These are phyloP conservation scores for Camellia sinensis DNA, from an alignment of 148 eudicot species.

Conservation along the genomic window DNA sequence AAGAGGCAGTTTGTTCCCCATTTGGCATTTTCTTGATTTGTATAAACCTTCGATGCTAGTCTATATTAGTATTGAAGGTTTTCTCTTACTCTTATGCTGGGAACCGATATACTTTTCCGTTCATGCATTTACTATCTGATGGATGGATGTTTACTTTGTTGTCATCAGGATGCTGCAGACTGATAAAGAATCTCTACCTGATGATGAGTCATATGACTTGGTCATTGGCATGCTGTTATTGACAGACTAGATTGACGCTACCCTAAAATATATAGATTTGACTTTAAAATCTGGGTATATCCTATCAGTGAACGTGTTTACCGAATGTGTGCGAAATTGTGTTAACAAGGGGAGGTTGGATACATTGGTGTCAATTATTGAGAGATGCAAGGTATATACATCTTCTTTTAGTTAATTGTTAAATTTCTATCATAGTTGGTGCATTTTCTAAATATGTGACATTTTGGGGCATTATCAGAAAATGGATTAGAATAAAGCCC, in stretches of 20 bases:
- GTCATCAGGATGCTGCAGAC: slow-evolving; percentile 71
- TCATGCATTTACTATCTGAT: slow-evolving; percentile 12
- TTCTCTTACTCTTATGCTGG: background rate
- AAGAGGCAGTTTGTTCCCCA: no score
- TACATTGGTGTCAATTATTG: slow-evolving; percentile 62
- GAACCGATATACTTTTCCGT: background rate
- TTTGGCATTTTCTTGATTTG: no score
- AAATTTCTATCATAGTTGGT: background rate
- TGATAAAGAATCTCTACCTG: slow-evolving; percentile 65
- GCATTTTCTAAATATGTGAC: slow-evolving; percentile 9
- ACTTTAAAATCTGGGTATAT: slow-evolving; percentile 64
- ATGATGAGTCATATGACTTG: slow-evolving; percentile 76
- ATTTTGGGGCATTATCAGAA: slow-evolving; percentile 40
- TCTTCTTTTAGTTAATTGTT: slow-evolving; percentile 9
- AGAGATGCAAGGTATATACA: slow-evolving; percentile 81
- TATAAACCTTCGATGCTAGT: no score
- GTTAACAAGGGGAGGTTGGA: slow-evolving; percentile 54
- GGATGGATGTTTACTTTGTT: slow-evolving; percentile 21
- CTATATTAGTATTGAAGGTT: background rate
- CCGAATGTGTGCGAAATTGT: slow-evolving; percentile 52
- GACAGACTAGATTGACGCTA: slow-evolving; percentile 51
- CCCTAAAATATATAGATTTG: slow-evolving; percentile 68
- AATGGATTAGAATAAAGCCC: slow-evolving; percentile 80
- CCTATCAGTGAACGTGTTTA: slow-evolving; percentile 51
- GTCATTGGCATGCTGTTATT: slow-evolving; percentile 57